Evolutionary conservation across 1,284 basidiomycete genomes (phyloP).

Genomic region (Leccinum pachyderme): DNA sequence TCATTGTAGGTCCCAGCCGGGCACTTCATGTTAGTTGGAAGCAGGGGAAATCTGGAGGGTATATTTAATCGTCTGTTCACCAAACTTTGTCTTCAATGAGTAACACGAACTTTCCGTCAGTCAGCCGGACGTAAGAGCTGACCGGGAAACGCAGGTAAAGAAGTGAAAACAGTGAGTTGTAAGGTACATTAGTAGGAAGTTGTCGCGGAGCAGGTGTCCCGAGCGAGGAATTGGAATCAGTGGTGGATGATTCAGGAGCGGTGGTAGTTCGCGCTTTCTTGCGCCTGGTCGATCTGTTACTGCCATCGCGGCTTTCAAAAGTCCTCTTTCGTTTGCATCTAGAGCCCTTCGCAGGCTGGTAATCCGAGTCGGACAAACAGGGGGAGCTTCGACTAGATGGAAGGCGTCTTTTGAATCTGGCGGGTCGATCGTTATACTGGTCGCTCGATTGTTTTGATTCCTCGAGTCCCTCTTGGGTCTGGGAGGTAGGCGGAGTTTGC

Average conservation of each 20-base stretch:
- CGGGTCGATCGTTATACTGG: not conserved
- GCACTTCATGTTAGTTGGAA: constrained; percentile 35
- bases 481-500: constrained; percentile 24
- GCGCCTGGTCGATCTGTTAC: constrained; percentile 9
- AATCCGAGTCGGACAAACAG: constrained; percentile 4
- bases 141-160: constrained; percentile 68
- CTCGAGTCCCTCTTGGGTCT: constrained; percentile 2
- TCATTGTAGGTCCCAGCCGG: constrained; percentile 56
- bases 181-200: constrained; percentile 47
- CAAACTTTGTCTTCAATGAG: not conserved
- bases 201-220: constrained; percentile 35
- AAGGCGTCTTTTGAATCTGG: no score
- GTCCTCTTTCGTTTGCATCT: constrained; percentile 21
- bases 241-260: not conserved
- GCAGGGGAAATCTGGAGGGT: constrained; percentile 33
- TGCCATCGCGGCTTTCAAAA: constrained; percentile 8
- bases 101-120: constrained; percentile 31
- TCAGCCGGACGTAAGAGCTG: constrained; percentile 47
- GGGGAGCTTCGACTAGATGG: not conserved
- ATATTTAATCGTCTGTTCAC: not conserved
- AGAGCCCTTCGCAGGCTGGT: constrained; percentile 20
- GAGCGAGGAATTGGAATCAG: constrained; percentile 1
- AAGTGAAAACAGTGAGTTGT: constrained; percentile 47
- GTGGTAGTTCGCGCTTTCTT: constrained; percentile 11
- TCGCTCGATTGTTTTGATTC: not conserved